phyloP scores from a whole-genome alignment of 139 green algal species.

The Raphidocelis subcapitata region DNA sequence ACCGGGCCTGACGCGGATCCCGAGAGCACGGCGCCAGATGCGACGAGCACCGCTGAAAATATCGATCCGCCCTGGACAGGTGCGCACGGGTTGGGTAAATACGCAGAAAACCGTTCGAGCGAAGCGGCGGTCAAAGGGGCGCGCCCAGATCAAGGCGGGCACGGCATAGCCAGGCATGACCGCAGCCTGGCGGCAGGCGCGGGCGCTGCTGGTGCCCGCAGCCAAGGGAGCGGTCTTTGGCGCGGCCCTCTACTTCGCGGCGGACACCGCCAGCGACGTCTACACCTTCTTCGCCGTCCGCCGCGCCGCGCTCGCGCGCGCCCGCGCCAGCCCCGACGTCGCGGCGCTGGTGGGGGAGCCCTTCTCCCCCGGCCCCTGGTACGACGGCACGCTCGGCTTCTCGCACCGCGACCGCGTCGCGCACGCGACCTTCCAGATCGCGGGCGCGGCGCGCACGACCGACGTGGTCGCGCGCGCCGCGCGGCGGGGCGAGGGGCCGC shows the following conservation, averaged over 20 bases:
- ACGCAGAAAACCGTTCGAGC: too few species aligned
- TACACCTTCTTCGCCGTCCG: slow-evolving; percentile 12
- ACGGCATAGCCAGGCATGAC: too few species aligned
- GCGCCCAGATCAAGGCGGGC: too few species aligned
- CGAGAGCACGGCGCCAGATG: too few species aligned
- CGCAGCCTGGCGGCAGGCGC: too few species aligned
- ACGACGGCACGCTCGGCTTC: slow-evolving; percentile 25
- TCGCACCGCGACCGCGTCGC: slow-evolving; percentile 15
- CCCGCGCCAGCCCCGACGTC: not conserved
- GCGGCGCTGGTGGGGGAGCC: slow-evolving; percentile 2
- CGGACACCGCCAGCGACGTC: slow-evolving; percentile 17
- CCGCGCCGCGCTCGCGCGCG: slow-evolving; percentile 8
- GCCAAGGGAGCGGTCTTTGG: slow-evolving; percentile 1
- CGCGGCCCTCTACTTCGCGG: slow-evolving; percentile 16
- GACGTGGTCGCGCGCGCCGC: slow-evolving; percentile 20
- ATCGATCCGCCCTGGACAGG: too few species aligned
- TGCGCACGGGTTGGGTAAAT: too few species aligned
- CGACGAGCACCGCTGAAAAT: too few species aligned
- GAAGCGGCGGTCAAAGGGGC: too few species aligned
- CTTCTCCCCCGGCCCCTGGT: slow-evolving; percentile 13
- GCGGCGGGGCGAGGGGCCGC: not conserved
- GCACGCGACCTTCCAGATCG: slow-evolving; percentile 24
- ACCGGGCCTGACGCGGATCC: too few species aligned
- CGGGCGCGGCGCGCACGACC: slow-evolving; percentile 9
- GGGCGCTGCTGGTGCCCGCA: too few species aligned